Percentiles rank a stretch among this genome's conserved stretches.
These are phyloP conservation scores for Sordariomycetes sp. DNA, from an alignment of 2,329 filamentous ascomycete species.

Conservation along the genomic window DNA sequence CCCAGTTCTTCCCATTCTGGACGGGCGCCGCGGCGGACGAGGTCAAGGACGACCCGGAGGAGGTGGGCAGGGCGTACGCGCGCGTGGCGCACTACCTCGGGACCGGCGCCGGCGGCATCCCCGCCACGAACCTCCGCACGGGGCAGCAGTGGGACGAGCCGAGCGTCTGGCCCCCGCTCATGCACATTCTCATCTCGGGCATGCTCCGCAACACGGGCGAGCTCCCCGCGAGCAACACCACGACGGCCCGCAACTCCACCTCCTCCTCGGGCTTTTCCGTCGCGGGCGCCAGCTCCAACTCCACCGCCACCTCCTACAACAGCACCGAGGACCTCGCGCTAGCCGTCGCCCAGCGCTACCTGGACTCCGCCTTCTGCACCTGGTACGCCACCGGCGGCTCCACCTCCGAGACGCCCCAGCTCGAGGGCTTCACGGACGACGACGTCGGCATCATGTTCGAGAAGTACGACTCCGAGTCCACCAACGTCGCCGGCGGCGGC, in stretches of 20 bases:
- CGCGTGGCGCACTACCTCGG: slow-evolving; percentile 40
- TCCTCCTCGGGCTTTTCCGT: too few relatives aligned
- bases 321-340: slow-evolving; percentile 30
- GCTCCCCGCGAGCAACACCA: not conserved
- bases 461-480: slow-evolving; percentile 50
- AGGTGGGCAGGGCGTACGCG: slow-evolving; percentile 38
- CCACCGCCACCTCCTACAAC: too few relatives aligned
- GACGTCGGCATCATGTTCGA: slow-evolving; percentile 53
- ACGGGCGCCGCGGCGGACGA: slow-evolving; percentile 45
- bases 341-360: slow-evolving; percentile 47
- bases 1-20: slow-evolving; percentile 59
- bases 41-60: slow-evolving; percentile 44
- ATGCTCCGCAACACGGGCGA: slow-evolving; percentile 42
- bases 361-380: slow-evolving; percentile 56
- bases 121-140: slow-evolving; percentile 46
- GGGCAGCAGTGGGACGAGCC: slow-evolving; percentile 60
- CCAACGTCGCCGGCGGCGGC: slow-evolving; percentile 47
- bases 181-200: slow-evolving; percentile 50
- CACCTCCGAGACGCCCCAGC: slow-evolving; percentile 35
- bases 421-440: slow-evolving; percentile 27
- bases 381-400: slow-evolving; percentile 55
- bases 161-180: slow-evolving; percentile 56
- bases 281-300: too few relatives aligned
- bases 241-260: too few relatives aligned
- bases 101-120: slow-evolving; percentile 38